Percentiles rank a stretch among this genome's conserved stretches.
Evolutionary conservation across 768 basidiomycete species (phyloP).

Genomic region (Scleroderma citrinum): DNA sequence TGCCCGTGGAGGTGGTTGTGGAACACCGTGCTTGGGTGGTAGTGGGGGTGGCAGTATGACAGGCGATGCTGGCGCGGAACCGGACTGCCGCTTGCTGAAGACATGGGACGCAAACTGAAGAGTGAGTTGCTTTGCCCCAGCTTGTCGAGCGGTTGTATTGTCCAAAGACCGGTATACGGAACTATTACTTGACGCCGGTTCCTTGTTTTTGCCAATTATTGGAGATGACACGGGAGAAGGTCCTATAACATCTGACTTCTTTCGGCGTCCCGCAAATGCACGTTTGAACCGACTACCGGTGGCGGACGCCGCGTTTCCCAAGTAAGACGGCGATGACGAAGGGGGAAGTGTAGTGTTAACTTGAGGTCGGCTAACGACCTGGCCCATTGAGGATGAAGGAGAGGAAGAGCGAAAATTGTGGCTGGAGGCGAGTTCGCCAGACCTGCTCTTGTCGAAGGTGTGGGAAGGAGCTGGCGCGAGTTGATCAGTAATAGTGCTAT

Average conservation of each 20-base stretch:
- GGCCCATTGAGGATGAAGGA: conserved; percentile 27
- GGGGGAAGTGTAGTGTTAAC: conserved; percentile 17
- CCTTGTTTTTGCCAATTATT: conserved; percentile 17
- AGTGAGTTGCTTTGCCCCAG: conserved; percentile 31
- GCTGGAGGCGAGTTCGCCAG: conserved; percentile 21
- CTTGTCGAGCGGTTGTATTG: conserved; percentile 15
- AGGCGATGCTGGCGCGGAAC: conserved; percentile 26
- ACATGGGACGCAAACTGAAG: conserved; percentile 43
- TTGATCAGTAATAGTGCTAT: conserved; percentile 40
- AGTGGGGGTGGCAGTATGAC: conserved; percentile 32
- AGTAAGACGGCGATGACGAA: conserved; percentile 22
- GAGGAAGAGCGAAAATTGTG: conserved; percentile 20
- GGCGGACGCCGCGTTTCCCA: conserved; percentile 14
- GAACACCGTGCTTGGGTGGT: conserved; percentile 33
- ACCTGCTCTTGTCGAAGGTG: conserved; percentile 28
- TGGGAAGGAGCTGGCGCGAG: conserved; percentile 30
- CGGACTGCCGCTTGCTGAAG: conserved; percentile 33
- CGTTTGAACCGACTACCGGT: conserved; percentile 27
- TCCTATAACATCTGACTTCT: conserved; percentile 21
- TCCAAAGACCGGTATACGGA: conserved; percentile 8
- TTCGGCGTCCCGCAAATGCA: conserved; percentile 28
- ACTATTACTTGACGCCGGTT: conserved; percentile 14
- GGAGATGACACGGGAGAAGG: conserved; percentile 14
- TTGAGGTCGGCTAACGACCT: conserved; percentile 31
- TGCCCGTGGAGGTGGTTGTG: conserved; percentile 19